These are phyloP conservation scores for Neurospora sp. DNA, from an alignment of 495 filamentous ascomycete species.

Conservation along the genomic window DNA sequence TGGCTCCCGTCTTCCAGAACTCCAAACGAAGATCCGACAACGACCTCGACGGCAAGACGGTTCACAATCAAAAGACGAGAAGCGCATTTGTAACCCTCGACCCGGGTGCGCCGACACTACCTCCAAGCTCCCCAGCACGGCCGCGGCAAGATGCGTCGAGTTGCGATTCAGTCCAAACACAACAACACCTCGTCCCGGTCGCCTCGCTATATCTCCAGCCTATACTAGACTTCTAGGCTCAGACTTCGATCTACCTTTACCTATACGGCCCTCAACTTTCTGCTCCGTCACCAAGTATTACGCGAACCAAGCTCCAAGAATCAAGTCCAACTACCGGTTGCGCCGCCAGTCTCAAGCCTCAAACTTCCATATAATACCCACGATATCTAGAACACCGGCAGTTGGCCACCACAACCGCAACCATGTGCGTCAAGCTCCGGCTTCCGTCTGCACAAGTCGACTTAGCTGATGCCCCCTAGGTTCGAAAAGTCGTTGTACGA, in stretches of 20 bases:
- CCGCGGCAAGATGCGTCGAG: not conserved
- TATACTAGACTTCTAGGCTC: not conserved
- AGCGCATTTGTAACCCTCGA: not conserved
- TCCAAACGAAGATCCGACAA: not conserved
- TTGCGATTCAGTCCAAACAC: not conserved
- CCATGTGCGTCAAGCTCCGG: conserved; percentile 12
- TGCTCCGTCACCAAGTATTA: not conserved
- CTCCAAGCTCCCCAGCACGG: not conserved
- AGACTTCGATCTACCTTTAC: not conserved
- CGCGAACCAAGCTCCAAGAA: not conserved
- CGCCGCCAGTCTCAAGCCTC: not conserved
- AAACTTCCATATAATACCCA: not conserved
- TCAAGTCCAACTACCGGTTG: not conserved
- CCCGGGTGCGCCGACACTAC: not conserved
- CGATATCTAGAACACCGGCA: not conserved
- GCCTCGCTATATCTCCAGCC: not conserved
- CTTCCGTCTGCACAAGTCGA: not conserved
- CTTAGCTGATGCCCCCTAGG: conserved; percentile 41
- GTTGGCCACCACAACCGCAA: not conserved
- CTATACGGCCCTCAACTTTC: not conserved
- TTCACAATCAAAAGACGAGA: not conserved
- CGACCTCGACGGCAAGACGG: too few relatives aligned
- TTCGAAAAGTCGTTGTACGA: conserved; percentile 99
- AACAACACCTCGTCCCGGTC: not conserved
- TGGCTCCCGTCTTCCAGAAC: not conserved